These are phyloP conservation scores for Coelastrella sp. DNA, from an alignment of 139 green algal species.

Conservation along the genomic window DNA sequence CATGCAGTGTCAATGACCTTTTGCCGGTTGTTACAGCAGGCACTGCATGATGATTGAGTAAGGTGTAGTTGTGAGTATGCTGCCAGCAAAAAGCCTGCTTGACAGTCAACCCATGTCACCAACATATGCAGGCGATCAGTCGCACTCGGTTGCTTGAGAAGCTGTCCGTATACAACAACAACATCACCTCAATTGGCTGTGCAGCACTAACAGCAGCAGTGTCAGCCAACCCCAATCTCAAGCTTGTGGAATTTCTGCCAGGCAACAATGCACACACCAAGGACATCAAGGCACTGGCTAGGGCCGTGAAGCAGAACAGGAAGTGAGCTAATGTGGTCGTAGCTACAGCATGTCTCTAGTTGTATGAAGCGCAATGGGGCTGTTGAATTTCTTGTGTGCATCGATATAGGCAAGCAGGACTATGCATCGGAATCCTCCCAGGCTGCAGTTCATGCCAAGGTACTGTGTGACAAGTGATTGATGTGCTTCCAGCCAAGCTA, in stretches of 20 bases:
- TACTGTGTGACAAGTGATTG: not conserved
- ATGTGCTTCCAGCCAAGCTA: not conserved
- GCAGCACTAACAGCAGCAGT: conserved; percentile 64
- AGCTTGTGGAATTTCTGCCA: conserved; percentile 63
- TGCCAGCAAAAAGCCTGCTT: no score
- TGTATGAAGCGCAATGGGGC: no score
- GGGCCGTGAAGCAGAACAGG: conserved; percentile 33
- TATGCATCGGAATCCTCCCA: no score
- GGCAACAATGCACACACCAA: conserved; percentile 37
- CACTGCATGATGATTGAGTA: no score
- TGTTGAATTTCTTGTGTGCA: no score
- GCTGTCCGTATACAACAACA: conserved; percentile 62
- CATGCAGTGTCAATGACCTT: no score
- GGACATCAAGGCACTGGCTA: conserved; percentile 33
- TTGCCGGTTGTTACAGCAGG: no score
- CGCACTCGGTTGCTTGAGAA: conserved; percentile 53
- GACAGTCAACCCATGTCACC: no score
- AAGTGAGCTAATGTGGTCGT: not conserved
- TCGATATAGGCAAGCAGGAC: no score
- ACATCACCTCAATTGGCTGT: conserved; percentile 64
- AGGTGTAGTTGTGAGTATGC: no score
- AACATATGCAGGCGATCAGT: conserved; percentile 44
- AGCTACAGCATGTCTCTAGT: no score
- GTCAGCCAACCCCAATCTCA: conserved; percentile 49
- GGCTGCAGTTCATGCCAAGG: no score